Conservation (phyloP, 805 yeast genomes). For the Candida coleopterorum region DNA sequence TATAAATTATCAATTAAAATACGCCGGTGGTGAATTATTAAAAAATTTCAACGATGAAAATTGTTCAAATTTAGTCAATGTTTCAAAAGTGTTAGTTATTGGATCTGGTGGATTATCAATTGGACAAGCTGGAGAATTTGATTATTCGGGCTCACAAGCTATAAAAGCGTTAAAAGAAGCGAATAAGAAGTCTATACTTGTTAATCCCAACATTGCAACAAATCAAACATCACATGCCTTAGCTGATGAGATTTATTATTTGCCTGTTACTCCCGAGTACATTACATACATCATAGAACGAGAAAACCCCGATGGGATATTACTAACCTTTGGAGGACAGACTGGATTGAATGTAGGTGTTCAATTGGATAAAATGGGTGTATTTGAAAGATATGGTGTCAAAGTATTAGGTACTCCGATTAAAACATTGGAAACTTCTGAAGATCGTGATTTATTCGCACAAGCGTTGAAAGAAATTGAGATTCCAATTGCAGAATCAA, state of each 20-base stretch:
- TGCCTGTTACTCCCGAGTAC: constrained; percentile 96
- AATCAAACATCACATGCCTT: constrained; percentile 93
- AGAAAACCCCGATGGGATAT: constrained; percentile 93
- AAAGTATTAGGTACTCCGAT: constrained; percentile 98
- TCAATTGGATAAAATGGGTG: constrained; percentile 90
- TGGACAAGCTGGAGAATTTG: constrained; percentile 99
- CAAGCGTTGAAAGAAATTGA: constrained; percentile 91
- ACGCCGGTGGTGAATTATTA: constrained; percentile 62
- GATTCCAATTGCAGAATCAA: constrained; percentile 94
- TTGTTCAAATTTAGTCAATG: constrained; percentile 71
- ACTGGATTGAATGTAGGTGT: constrained; percentile 97
- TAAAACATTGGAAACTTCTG: constrained; percentile 91
- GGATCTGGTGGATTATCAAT: constrained; percentile 97
- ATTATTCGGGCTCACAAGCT: constrained; percentile 96
- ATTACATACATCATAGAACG: constrained; percentile 92
- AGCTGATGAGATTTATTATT: constrained; percentile 92
- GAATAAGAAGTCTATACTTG: constrained; percentile 75
- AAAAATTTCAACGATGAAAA: constrained; percentile 55
- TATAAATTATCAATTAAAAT: constrained; percentile 22
- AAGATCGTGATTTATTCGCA: constrained; percentile 95
- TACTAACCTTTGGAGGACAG: constrained; percentile 97
- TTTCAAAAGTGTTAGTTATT: constrained; percentile 79
- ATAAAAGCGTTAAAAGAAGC: constrained; percentile 93
- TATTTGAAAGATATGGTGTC: constrained; percentile 82
- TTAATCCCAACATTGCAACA: constrained; percentile 95